Evolutionary conservation across 495 filamentous ascomycete genomes (phyloP), one percentile per base, ranked within the genome.

Genomic region (Parmelia sp.): DNA sequence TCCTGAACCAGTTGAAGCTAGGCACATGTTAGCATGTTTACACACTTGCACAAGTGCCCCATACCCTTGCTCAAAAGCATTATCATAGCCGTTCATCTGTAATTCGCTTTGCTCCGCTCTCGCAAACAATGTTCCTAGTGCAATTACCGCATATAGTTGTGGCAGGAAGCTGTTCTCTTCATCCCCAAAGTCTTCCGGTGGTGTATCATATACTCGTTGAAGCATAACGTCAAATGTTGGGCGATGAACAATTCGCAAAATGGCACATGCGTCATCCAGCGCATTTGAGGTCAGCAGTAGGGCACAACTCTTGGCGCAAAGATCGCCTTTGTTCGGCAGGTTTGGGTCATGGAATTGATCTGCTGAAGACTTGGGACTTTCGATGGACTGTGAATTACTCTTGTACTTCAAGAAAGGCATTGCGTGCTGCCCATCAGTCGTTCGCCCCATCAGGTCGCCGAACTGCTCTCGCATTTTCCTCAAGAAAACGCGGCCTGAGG

Each of bases 401-500:
- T 80, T 73, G 12, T 79, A 69, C 33, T 71, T 70, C 5, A 55
- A 23, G 29, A 57, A 68, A 45, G 51, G 56, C 62, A 64, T 65
- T 44, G 60, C 65, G 31, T 23, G 36, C 14, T 44, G 37, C 49
- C 29, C 51, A 31, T 63, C 65, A 39, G 59, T 35, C 6, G 62
- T 39, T 11, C 77, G 77, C 31, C 84, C 84, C 40, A 84, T 75
- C 23, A 88, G 67, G 56, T 89, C 80, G n/a, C 91, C 85, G 64
- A 96, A 87, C 71, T 96, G 90, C 69, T 91, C 89, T 64, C 90
- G 86, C 82, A 98, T 85, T 44, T 89, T 84, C 66, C 84, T 80
- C 58, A 96, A 81, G 74, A 96, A 97, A 64, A 90, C 88, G 56
- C 93, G 80, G 0, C 94, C 92, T 7, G 94, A 98, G 0, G 93